Base-by-base conservation (phyloP, 1,284 basidiomycete species). In the Moesziomyces parantarcticus region DNA sequence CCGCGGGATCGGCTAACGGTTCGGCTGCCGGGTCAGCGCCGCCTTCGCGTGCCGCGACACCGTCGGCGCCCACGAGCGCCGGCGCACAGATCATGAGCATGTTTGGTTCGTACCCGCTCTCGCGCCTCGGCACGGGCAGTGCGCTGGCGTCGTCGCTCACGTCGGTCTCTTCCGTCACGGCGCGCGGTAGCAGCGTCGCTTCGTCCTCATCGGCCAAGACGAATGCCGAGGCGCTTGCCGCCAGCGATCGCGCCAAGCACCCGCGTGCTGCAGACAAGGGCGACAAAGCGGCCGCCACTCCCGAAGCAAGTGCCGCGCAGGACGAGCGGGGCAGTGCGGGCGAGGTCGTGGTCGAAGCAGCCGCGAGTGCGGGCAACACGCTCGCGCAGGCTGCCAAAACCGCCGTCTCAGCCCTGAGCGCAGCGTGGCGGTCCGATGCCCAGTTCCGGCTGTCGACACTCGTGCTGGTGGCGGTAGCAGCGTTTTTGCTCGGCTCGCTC, bases 401-500 rank as follows among this genome's bases (percentile, higher is more conserved):
- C 14, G 26, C 52, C 32, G 51, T 21, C 5, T 53, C 29, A 1
- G 52, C 57, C 21, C 29, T 54, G 13, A 55, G 63, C 2, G 47
- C 46, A 20, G 39, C 62, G 54, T 51, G 50, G 14, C 64, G 55
- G 20, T 52, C 41, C 4, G 58, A 71, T 18, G 42, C 32, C 16
- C 50, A 50, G 20, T 58, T 66, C 39, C 55, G 65, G 5, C 76
- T 80, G 50, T 74, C 71, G 18, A 69, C 77, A 6, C 29, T 83
- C 43, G 82, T 98, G 67, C 86, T 95, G 59, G 88, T 92, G 18
- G 93, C 90, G 46, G 83, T 98, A 68, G 92, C 96, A 67, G 91
- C 92, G 39, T 95, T 98, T 84, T 86, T 99, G 70, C 87, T 97
- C 68, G 96, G 96, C 39, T 95, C 92, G 13, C 86, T 99, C 50